Conservation (phyloP, 352 stramenopile genomes). For the Pythium myriotylum region DNA sequence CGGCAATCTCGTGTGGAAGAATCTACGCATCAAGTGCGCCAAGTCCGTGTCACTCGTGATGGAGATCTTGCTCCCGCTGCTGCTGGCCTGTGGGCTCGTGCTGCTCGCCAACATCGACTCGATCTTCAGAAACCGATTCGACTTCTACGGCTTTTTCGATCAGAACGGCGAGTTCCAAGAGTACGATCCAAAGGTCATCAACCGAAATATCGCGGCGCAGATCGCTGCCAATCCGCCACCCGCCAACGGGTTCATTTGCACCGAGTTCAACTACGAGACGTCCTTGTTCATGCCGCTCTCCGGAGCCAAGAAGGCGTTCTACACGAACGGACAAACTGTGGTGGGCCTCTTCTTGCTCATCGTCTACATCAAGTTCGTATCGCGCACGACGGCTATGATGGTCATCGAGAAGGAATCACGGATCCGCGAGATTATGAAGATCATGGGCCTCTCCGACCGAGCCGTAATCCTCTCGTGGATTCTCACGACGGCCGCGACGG, state of each 20-base stretch:
- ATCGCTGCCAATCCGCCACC: neutral
- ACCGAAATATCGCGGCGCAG: too few species aligned
- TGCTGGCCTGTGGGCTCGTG: constrained; percentile 52
- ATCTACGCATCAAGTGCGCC: constrained; percentile 49
- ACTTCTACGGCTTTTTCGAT: too few species aligned
- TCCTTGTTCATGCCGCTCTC: constrained; percentile 38
- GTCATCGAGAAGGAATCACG: constrained; percentile 94
- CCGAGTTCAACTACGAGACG: constrained; percentile 26
- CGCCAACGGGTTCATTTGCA: constrained; percentile 37
- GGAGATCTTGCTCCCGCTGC: constrained; percentile 58
- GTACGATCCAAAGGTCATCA: too few species aligned
- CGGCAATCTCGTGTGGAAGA: constrained; percentile 77
- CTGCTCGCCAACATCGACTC: constrained; percentile 66
- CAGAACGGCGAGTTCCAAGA: too few species aligned
- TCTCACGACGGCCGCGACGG: constrained; percentile 36
- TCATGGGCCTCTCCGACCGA: constrained; percentile 88
- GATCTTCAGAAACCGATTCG: constrained; percentile 25
- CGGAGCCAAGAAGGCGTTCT: constrained; percentile 60
- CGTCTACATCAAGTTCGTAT: constrained; percentile 90
- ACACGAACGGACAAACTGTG: constrained; percentile 50
- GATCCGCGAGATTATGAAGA: constrained; percentile 92
- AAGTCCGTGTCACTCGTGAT: constrained; percentile 56
- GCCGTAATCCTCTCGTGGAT: constrained; percentile 69
- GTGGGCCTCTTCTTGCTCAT: constrained; percentile 79
- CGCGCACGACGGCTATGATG: constrained; percentile 80